A percentile compares a stretch with the other conserved stretches of the same genome.
Conservation (phyloP, 148 eudicot species). For the Drosera capensis region DNA sequence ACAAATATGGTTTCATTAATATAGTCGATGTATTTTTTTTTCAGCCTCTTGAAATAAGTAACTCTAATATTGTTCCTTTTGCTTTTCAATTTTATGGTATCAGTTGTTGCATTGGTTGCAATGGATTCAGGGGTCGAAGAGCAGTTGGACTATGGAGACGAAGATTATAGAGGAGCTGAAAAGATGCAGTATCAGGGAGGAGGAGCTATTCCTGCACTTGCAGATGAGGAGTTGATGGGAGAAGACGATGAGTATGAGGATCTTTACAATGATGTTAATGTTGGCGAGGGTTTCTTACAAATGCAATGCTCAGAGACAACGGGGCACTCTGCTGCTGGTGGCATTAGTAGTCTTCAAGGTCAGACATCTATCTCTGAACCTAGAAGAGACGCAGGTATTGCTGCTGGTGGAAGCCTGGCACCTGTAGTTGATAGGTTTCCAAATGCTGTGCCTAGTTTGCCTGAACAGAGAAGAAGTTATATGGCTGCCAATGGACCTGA, state of each 20-base stretch:
- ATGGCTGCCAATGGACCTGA: constrained; percentile 18
- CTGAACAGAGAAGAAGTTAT: constrained; percentile 26
- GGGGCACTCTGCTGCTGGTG: constrained; percentile 21
- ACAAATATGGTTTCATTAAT: too few species aligned
- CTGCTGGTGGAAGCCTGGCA: constrained; percentile 19
- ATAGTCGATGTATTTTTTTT: too few species aligned
- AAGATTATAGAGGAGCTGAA: constrained; percentile 42
- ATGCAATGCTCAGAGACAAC: constrained; percentile 50
- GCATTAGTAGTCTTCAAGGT: constrained; percentile 27
- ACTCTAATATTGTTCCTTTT: too few species aligned
- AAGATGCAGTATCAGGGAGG: constrained; percentile 60
- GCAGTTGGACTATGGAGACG: constrained; percentile 63
- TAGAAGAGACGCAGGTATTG: constrained; percentile 21
- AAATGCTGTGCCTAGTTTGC: constrained; percentile 17
- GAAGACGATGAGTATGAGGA: constrained; percentile 89
- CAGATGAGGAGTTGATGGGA: constrained; percentile 65
- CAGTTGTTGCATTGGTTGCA: constrained; percentile 12
- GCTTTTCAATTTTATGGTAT: too few species aligned
- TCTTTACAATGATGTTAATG: constrained; percentile 83
- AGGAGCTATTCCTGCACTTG: constrained; percentile 82
- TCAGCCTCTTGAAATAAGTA: too few species aligned
- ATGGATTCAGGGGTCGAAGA: constrained; percentile 57
- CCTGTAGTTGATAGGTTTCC: constrained; percentile 23
- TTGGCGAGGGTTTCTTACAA: constrained; percentile 69
- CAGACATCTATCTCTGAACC: constrained; percentile 33